These are phyloP conservation scores for Cyberlindnera petersonii DNA, from an alignment of 805 yeast genomes.

Conservation along the genomic window DNA sequence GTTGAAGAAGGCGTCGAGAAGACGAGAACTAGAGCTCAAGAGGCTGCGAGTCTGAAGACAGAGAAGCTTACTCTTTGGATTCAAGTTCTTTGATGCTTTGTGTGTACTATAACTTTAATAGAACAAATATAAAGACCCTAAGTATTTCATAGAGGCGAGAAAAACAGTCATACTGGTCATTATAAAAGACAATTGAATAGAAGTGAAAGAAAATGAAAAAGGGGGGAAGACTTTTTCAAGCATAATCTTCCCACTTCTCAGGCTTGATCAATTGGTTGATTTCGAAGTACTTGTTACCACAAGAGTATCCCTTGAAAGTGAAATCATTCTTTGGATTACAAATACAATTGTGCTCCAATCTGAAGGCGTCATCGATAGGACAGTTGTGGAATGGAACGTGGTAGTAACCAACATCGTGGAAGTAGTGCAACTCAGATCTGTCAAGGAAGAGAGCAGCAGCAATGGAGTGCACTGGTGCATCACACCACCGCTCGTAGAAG, in stretches of 20 bases:
- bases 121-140: too few relatives aligned
- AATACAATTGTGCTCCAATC: slow-evolving; percentile 58
- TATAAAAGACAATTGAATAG: too few relatives aligned
- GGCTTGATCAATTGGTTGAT: slow-evolving; percentile 52
- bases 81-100: slow-evolving; percentile 31
- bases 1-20: slow-evolving; percentile 29
- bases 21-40: slow-evolving; percentile 19
- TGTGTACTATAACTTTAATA: too few relatives aligned
- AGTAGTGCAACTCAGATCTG: slow-evolving; percentile 66
- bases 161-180: too few relatives aligned
- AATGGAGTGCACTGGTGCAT: slow-evolving; percentile 75
- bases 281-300: slow-evolving; percentile 59
- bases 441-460: slow-evolving; percentile 56
- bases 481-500: slow-evolving; percentile 85
- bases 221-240: too few relatives aligned
- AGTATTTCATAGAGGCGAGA: too few relatives aligned
- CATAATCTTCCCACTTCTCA: slow-evolving; percentile 59
- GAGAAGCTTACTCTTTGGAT: slow-evolving; percentile 40
- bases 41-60: slow-evolving; percentile 12
- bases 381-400: slow-evolving; percentile 58
- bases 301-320: slow-evolving; percentile 58
- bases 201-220: too few relatives aligned
- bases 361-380: slow-evolving; percentile 63
- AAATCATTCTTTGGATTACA: slow-evolving; percentile 70
- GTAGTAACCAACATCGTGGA: slow-evolving; percentile 67